phyloP scores from a whole-genome alignment of 176 grass and related monocot species.

The Bromus sterilis region DNA sequence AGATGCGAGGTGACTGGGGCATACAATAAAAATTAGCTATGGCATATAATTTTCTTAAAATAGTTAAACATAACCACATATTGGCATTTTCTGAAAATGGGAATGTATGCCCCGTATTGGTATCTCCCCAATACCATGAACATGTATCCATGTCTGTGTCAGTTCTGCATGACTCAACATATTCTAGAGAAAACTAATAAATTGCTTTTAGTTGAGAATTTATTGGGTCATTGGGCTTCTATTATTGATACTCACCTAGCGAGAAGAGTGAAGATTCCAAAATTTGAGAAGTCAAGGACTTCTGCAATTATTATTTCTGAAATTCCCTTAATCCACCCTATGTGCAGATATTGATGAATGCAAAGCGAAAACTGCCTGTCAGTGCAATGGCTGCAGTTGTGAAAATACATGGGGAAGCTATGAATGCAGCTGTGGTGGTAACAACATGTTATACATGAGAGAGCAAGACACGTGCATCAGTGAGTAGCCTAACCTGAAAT shows the following conservation, averaged over 20 bases:
- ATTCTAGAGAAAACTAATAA: background rate
- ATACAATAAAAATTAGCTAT: background rate
- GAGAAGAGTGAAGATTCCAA: background rate
- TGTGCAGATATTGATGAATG: conserved; percentile 89
- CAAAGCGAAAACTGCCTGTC: conserved; percentile 53
- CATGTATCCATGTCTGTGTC: no score
- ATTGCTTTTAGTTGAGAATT: background rate
- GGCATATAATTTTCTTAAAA: background rate
- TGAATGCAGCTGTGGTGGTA: conserved; percentile 70
- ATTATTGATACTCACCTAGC: background rate
- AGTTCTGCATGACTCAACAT: background rate
- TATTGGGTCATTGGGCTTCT: background rate
- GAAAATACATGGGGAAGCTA: conserved; percentile 91
- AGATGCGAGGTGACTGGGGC: background rate
- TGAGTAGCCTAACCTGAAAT: conserved; percentile 38
- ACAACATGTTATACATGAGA: conserved; percentile 72
- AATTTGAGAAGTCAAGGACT: background rate
- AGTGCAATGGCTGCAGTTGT: conserved; percentile 76
- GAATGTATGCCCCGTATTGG: background rate
- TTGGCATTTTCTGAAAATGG: background rate
- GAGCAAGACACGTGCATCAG: conserved; percentile 91
- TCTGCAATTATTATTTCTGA: background rate
- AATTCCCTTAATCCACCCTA: background rate
- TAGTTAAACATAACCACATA: background rate
- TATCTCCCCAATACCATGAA: background rate